Conservation (phyloP, 2,329 filamentous ascomycete species). For the Penicillium sp. region DNA sequence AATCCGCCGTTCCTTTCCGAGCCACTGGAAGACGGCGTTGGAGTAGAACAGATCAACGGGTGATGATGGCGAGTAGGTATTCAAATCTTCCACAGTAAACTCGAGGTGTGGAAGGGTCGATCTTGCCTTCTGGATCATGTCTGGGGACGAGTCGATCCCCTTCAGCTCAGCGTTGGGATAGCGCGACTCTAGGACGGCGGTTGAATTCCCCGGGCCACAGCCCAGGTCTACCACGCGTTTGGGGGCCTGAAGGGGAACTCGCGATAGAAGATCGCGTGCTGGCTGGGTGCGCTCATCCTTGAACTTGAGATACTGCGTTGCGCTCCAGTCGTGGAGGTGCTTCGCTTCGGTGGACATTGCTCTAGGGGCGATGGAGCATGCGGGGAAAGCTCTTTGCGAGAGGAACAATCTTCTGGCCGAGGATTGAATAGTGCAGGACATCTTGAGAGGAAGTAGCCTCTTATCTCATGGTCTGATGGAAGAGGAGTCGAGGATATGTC, state of each 20-base stretch:
- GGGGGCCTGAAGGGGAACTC: conserved; percentile 44
- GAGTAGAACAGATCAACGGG: conserved; percentile 51
- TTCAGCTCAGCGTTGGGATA: conserved; percentile 50
- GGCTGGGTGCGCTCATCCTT: conserved; percentile 53
- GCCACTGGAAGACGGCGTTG: conserved; percentile 61
- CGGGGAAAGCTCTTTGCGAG: conserved; percentile 6
- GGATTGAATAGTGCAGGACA: conserved; percentile 6
- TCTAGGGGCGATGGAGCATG: conserved; percentile 2
- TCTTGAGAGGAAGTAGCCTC: no score
- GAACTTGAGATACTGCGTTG: conserved; percentile 58
- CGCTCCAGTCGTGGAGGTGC: conserved; percentile 50
- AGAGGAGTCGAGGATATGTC: neutral
- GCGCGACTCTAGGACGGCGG: conserved; percentile 46
- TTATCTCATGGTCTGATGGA: neutral
- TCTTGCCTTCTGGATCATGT: conserved; percentile 55
- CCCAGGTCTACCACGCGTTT: conserved; percentile 56
- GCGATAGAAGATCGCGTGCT: conserved; percentile 53
- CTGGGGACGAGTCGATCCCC: conserved; percentile 55
- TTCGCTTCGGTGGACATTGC: conserved; percentile 10
- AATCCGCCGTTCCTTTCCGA: conserved; percentile 46
- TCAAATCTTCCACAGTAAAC: conserved; percentile 50
- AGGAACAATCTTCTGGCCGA: conserved; percentile 7
- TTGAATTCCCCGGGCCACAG: conserved; percentile 61
- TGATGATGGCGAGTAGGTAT: conserved; percentile 37
- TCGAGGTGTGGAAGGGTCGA: conserved; percentile 40